These are phyloP conservation scores for Monilinia laxa DNA, from an alignment of 2,329 filamentous ascomycete species.

Conservation along the genomic window DNA sequence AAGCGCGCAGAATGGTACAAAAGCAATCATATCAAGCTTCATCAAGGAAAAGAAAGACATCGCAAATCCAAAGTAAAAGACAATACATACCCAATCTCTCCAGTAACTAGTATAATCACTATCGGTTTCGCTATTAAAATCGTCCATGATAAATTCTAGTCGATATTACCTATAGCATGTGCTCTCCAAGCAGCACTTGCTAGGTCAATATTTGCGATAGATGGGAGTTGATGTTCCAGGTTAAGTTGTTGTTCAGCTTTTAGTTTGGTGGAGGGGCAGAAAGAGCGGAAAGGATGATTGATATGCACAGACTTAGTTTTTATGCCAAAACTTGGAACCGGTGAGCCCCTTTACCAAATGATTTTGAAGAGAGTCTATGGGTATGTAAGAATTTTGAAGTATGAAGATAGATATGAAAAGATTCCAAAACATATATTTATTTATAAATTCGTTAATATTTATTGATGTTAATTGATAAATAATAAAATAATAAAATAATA, in stretches of 20 bases:
- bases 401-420: no score
- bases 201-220: conserved; percentile 25
- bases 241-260: conserved; percentile 23
- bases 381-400: not conserved
- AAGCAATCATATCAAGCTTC: not conserved
- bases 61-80: conserved; percentile 26
- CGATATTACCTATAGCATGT: conserved; percentile 32
- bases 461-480: no score
- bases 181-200: conserved; percentile 36
- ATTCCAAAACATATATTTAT: no score
- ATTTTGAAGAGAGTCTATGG: not conserved
- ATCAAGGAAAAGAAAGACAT: conserved; percentile 14
- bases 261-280: conserved; percentile 17
- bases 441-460: no score
- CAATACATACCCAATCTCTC: conserved; percentile 86
- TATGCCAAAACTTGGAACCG: not conserved
- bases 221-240: not conserved
- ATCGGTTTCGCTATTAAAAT: conserved; percentile 96
- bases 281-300: not conserved
- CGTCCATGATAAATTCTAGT: conserved; percentile 67
- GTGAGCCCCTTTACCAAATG: conserved; percentile 8
- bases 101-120: conserved; percentile 99
- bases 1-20: conserved; percentile 10
- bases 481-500: no score
- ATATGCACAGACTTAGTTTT: not conserved